Evolutionary conservation across 1,284 basidiomycete genomes (phyloP).

Genomic region (Ganoderma multipileum): DNA sequence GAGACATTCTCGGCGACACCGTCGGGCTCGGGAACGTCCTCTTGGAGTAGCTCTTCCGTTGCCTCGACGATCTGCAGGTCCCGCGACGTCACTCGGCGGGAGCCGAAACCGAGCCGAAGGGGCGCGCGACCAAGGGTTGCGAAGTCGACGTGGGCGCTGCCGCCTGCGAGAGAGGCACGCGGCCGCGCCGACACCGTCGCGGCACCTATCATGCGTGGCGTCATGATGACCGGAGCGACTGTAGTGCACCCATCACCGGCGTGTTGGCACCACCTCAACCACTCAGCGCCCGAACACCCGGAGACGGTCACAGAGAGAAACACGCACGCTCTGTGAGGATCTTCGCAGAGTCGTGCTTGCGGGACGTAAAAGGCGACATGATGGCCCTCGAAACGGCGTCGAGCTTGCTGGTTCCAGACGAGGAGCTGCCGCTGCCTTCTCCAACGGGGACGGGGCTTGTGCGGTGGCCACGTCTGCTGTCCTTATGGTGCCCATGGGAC

Average conservation of each 20-base stretch:
- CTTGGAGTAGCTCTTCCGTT: constrained; percentile 76
- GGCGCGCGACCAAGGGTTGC: constrained; percentile 77
- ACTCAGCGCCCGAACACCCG: constrained; percentile 11
- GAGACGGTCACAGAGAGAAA: constrained; percentile 5
- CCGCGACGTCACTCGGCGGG: constrained; percentile 75
- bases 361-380: constrained; percentile 70
- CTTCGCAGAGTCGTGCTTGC: constrained; percentile 69
- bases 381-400: constrained; percentile 71
- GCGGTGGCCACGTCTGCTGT: constrained; percentile 42
- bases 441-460: constrained; percentile 46
- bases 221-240: constrained; percentile 94
- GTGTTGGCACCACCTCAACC: constrained; percentile 22
- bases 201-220: constrained; percentile 79
- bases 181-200: constrained; percentile 65
- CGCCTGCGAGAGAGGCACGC: constrained; percentile 47
- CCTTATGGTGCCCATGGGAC: constrained; percentile 23
- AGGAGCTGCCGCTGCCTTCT: constrained; percentile 33
- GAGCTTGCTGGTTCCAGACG: constrained; percentile 47
- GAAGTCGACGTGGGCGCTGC: constrained; percentile 64
- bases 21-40: constrained; percentile 74
- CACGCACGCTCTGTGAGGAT: constrained; percentile 76
- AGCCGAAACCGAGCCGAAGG: constrained; percentile 67
- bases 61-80: constrained; percentile 87
- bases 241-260: constrained; percentile 19
- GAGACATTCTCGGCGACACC: constrained; percentile 72